Evolutionary conservation across 1,284 basidiomycete genomes (phyloP).

Genomic region (Cryptococcus deneoformans): DNA sequence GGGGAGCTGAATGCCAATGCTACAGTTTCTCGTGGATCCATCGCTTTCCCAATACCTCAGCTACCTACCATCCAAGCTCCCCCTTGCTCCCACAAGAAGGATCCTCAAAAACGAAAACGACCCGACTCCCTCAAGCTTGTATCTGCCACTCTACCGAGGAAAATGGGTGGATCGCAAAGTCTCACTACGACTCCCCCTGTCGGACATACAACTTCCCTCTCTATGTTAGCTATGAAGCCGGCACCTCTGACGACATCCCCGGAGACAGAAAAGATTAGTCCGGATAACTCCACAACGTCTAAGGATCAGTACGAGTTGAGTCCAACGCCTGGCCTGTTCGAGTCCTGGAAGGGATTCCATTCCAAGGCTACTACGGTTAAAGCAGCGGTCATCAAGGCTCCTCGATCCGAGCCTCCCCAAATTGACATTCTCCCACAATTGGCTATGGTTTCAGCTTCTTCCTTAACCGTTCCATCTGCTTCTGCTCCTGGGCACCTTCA

Average conservation of each 20-base stretch:
- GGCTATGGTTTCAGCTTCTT: not conserved
- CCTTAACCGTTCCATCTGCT: not conserved
- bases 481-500: not conserved
- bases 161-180: not conserved
- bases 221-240: not conserved
- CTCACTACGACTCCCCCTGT: not conserved
- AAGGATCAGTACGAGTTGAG: not conserved
- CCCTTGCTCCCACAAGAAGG: not conserved
- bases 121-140: not conserved
- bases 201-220: not conserved
- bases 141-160: not conserved
- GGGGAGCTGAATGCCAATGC: not conserved
- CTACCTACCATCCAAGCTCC: not conserved
- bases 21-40: not conserved
- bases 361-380: not conserved
- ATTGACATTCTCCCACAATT: not conserved
- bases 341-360: constrained; percentile 16
- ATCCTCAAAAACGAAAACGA: not conserved
- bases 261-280: not conserved
- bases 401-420: not conserved
- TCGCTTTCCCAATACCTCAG: not conserved
- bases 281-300: not conserved
- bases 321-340: constrained; percentile 1
- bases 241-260: not conserved
- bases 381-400: not conserved